These are phyloP conservation scores for Malus domestica DNA, from an alignment of 306 rosid genomes.

Conservation along the genomic window ASM211411v1 NC_041802.1:8321501-8322000, in stretches of 20 bases:
- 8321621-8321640: conserved; percentile 55
- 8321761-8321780: not conserved
- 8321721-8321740: not conserved
- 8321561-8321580: conserved; percentile 76
- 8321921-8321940: not conserved
- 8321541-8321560: conserved; percentile 73
- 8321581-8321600: conserved; percentile 48
- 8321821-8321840: conserved; percentile 61
- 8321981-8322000: conserved; percentile 12
- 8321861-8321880: conserved; percentile 6
- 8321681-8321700: conserved; percentile 30
- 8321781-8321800: conserved; percentile 29
- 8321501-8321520: conserved; percentile 45
- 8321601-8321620: conserved; percentile 52
- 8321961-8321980: conserved; percentile 22
- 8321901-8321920: not conserved
- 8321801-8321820: conserved; percentile 54
- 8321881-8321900: conserved; percentile 1
- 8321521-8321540: conserved; percentile 63
- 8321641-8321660: conserved; percentile 61
- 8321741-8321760: conserved; percentile 9
- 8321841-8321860: conserved; percentile 34
- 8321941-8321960: not conserved
- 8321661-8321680: conserved; percentile 39
- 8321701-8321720: conserved; percentile 13